A percentile compares a stretch with the other conserved stretches of the same genome.
Conservation (phyloP, 768 basidiomycete species). For the Boletus bicolor region DNA sequence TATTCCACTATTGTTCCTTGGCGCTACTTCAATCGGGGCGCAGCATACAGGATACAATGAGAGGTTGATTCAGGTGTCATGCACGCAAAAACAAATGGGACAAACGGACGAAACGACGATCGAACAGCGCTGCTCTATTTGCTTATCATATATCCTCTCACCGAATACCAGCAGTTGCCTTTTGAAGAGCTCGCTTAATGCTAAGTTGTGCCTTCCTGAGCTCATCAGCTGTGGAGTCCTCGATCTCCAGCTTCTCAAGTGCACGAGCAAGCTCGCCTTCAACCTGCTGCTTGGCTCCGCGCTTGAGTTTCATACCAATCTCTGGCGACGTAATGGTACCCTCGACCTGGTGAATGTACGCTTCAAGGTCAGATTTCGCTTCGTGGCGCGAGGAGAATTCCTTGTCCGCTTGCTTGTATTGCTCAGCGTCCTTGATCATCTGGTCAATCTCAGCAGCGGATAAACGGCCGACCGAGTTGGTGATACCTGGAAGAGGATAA, state of each 20-base stretch:
- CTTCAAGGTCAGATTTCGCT: conserved; percentile 97
- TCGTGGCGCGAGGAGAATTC: conserved; percentile 98
- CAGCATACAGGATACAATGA: conserved; percentile 4
- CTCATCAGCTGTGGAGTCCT: conserved; percentile 91
- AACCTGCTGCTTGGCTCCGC: conserved; percentile 90
- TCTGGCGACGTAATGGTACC: conserved; percentile 93
- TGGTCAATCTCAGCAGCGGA: conserved; percentile 98
- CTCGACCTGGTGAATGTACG: conserved; percentile 97
- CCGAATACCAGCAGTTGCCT: conserved; percentile 90
- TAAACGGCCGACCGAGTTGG: conserved; percentile 98
- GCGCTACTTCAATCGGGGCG: not conserved
- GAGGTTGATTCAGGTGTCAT: conserved; percentile 18
- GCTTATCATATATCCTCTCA: conserved; percentile 34
- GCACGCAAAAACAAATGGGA: conserved; percentile 6
- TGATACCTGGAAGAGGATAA: conserved; percentile 62
- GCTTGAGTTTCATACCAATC: conserved; percentile 98
- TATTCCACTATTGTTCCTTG: not conserved
- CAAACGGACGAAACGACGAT: conserved; percentile 17
- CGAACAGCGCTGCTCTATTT: conserved; percentile 16
- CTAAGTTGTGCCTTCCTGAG: conserved; percentile 92
- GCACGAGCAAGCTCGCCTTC: conserved; percentile 98
- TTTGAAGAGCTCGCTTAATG: conserved; percentile 97
- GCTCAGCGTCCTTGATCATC: conserved; percentile 99
- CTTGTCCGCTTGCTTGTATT: conserved; percentile 94
- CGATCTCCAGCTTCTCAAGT: conserved; percentile 97